Base-by-base conservation (phyloP, 2,329 filamentous ascomycete species). In the Hypoxylon sp. region DNA sequence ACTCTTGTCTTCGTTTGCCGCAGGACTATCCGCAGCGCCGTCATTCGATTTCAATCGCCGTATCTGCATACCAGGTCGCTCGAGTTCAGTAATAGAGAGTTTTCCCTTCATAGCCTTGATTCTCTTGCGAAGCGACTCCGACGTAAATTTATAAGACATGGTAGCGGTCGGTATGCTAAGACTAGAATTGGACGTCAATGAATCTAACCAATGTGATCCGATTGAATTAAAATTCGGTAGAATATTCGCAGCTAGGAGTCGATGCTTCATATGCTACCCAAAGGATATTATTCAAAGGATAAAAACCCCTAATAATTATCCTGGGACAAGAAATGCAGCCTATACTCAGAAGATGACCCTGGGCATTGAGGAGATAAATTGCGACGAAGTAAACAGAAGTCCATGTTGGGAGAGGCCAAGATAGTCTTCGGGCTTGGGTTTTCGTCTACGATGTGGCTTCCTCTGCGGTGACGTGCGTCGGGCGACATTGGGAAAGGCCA, bases 81-180 rank as follows among this genome's bases (percentile, higher is more conserved):
- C 54, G 37, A 7, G 1, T 2, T 35, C 44, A 29, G 6, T 15
- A 19, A 29, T 10, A 44, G 37, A 53, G 37, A 67, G 19, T 35
- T 10, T 62, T 3, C 19, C 6, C 19, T 29, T 68, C n/a, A 62
- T 24, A 6, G 17, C 15, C 37, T 55, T 68, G 6, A 68, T 11
- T 39, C 31, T 65, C 58, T 62, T 58, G 51, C 66, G 66, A 29
- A 68, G 10, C 7, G 66, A 62, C 1, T 55, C 46, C 3, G 60
- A 37, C n/a, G 44, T 17, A 31, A 62, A 47, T 19, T 29, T 55
- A 7, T 37, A 17, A 27, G 60, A 60, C 60, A 64, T 67, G 50
- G 5, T 13, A 32, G 44, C 7, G 31, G 21, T n/a, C 10, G 17
- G 24, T 46, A 54, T 19, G 11, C 37, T 42, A 7, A 10, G 29